Percentiles rank a stretch among this genome's conserved stretches.
Evolutionary conservation across 495 filamentous ascomycete species (phyloP).

Genomic region (Neurospora sp.): DNA sequence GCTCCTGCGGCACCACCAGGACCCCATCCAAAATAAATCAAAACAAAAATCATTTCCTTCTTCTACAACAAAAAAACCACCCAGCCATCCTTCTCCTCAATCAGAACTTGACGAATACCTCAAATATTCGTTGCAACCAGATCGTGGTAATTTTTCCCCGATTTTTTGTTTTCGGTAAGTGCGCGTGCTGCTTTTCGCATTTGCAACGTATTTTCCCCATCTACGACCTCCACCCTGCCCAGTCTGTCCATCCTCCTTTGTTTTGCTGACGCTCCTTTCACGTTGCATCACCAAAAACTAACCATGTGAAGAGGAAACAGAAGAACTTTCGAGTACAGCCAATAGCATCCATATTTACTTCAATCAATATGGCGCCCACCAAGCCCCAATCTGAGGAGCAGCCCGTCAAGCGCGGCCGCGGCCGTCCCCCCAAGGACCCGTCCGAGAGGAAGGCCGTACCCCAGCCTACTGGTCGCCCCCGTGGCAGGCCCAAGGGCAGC

Average conservation of each 20-base stretch:
- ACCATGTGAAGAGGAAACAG: neutral
- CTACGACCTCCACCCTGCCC: neutral
- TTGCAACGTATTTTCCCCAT: neutral
- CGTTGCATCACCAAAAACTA: neutral
- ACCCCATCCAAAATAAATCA: neutral
- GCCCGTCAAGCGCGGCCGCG: constrained; percentile 34
- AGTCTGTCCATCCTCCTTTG: neutral
- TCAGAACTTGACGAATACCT: neutral
- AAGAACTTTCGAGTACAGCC: neutral
- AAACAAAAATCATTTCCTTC: neutral
- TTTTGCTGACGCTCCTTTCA: neutral
- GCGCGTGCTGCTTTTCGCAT: neutral
- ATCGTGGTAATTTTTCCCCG: neutral
- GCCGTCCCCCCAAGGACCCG: constrained; percentile 32
- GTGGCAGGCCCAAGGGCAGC: constrained; percentile 35
- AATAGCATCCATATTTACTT: neutral
- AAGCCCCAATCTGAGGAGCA: constrained; percentile 8
- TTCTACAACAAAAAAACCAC: neutral
- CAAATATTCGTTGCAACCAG: neutral
- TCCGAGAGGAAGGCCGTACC: constrained; percentile 25
- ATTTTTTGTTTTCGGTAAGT: neutral
- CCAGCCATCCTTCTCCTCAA: neutral
- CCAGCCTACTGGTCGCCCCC: constrained; percentile 29
- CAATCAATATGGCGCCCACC: constrained; percentile 12
- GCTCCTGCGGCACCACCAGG: neutral